A percentile compares a stretch with the other conserved stretches of the same genome.
Evolutionary conservation across 176 grass and related monocot genomes (phyloP).

Genomic region (Pontederia paniculata): DNA sequence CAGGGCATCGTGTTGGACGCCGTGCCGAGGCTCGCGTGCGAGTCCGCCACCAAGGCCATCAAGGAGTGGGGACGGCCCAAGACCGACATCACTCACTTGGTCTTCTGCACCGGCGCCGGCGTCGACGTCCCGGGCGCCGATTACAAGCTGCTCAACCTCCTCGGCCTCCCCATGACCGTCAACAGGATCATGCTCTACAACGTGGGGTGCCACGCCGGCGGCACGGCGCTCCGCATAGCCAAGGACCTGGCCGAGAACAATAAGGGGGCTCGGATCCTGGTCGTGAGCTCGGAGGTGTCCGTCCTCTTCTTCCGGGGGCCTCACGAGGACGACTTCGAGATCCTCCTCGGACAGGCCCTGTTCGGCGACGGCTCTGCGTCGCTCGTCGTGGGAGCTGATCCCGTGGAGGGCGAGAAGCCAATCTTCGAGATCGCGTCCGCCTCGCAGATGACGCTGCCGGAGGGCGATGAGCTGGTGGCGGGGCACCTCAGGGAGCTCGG

Average conservation of each 20-base stretch:
- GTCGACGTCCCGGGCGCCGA: conserved; percentile 6
- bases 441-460: conserved; percentile 23
- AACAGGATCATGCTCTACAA: conserved; percentile 30
- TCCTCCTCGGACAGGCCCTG: neutral
- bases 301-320: conserved; percentile 8
- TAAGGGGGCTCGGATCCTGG: neutral
- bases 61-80: conserved; percentile 22
- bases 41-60: too few relatives aligned
- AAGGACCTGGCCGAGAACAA: conserved; percentile 44
- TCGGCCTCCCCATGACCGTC: conserved; percentile 45
- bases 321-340: neutral
- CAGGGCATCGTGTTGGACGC: neutral
- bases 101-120: conserved; percentile 29
- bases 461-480: neutral
- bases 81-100: conserved; percentile 3
- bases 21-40: neutral
- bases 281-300: conserved; percentile 46
- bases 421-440: conserved; percentile 16
- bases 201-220: conserved; percentile 23
- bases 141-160: conserved; percentile 42
- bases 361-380: neutral
- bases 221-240: conserved; percentile 39
- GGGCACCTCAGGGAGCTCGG: neutral
- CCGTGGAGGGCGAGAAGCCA: neutral
- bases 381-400: neutral